Percentiles rank a stretch among this genome's conserved stretches.
These are phyloP conservation scores for Laguncularia racemosa DNA, from an alignment of 345 rosid species.

Conservation along the genomic window DNA sequence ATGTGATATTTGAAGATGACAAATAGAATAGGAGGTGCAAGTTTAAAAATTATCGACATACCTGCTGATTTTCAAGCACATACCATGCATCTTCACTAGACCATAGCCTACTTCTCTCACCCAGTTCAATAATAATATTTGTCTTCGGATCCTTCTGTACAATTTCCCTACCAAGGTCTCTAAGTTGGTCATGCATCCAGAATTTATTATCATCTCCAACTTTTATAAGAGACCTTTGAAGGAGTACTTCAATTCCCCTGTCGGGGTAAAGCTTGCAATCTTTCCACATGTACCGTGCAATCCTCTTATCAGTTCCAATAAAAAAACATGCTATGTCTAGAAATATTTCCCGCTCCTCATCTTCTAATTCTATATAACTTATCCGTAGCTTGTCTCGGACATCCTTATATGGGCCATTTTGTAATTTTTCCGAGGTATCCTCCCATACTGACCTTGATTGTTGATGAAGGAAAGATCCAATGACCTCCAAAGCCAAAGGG, in stretches of 20 bases:
- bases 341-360: background rate
- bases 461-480: no score
- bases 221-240: no score
- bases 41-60: background rate
- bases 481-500: no score
- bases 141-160: background rate
- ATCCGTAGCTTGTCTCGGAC: background rate
- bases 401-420: background rate
- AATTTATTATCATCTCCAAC: no score
- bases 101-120: background rate
- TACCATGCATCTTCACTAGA: rapidly evolving
- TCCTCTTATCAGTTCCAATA: no score
- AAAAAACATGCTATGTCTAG: slow-evolving; percentile 3
- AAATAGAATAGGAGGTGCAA: no score
- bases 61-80: background rate
- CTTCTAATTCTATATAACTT: background rate
- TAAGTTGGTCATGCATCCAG: no score
- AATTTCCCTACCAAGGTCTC: background rate
- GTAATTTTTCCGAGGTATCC: background rate
- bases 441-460: no score
- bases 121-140: rapidly evolving
- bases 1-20: no score
- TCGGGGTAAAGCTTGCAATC: no score
- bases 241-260: no score
- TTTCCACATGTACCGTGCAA: no score